Evolutionary conservation across 2,329 filamentous ascomycete species (phyloP).

Genomic region (Epichloe bromicola): DNA sequence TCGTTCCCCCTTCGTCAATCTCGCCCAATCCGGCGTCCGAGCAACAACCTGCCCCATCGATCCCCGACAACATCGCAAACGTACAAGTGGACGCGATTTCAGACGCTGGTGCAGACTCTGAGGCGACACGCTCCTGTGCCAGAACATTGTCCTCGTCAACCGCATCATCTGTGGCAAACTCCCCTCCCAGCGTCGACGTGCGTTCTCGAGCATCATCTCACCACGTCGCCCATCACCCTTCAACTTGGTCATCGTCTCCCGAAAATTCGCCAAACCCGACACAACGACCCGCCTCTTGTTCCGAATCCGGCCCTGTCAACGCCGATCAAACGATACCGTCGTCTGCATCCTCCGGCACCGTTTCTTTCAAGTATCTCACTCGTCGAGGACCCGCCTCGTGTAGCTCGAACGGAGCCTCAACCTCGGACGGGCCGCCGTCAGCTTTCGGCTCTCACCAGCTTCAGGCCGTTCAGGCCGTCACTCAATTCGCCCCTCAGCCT

Average conservation of each 20-base stretch:
- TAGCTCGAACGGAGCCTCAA: constrained; percentile 22
- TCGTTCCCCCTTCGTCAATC: constrained; percentile 10
- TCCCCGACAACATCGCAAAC: constrained; percentile 11
- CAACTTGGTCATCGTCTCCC: constrained; percentile 4
- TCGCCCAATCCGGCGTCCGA: constrained; percentile 16
- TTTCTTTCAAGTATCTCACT: constrained; percentile 19
- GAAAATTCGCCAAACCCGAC: background rate
- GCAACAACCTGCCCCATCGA: constrained; percentile 1
- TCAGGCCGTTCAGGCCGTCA: constrained; percentile 14
- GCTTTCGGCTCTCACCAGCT: constrained; percentile 21
- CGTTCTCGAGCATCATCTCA: constrained; percentile 7
- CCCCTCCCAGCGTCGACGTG: constrained; percentile 5
- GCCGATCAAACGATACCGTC: constrained; percentile 10
- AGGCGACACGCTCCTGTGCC: background rate
- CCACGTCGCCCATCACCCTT: background rate
- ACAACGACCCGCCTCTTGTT: constrained; percentile 8
- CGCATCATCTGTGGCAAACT: constrained; percentile 1
- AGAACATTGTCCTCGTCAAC: background rate
- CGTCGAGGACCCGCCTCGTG: constrained; percentile 27
- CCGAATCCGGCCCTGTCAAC: constrained; percentile 11
- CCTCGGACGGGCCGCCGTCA: constrained; percentile 18
- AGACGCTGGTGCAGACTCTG: constrained; percentile 1
- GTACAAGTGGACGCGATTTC: constrained; percentile 8
- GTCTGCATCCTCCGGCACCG: constrained; percentile 11
- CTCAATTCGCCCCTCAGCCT: constrained; percentile 1